Conservation (phyloP, 495 filamentous ascomycete species). For the Neurospora cerealis region DNA sequence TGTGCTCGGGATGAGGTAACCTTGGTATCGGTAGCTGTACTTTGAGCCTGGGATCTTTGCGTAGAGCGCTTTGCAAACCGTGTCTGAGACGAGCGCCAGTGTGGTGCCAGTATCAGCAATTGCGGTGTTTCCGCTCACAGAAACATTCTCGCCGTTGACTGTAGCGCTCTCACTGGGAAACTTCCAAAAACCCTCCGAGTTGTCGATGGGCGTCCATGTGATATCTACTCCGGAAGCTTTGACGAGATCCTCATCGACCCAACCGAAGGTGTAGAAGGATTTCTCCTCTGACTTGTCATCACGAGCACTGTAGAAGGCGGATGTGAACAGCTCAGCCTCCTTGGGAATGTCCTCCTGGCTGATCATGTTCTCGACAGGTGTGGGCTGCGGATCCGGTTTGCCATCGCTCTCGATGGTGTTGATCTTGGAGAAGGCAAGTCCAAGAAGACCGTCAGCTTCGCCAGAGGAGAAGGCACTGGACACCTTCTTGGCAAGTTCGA, state of each 20-base stretch:
- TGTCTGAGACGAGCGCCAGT: constrained; percentile 59
- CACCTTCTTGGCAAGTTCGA: constrained; percentile 59
- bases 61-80: constrained; percentile 58
- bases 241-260: constrained; percentile 57
- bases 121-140: constrained; percentile 55
- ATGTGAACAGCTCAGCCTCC: constrained; percentile 59
- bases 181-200: constrained; percentile 63
- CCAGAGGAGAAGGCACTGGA: constrained; percentile 51
- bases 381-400: constrained; percentile 46
- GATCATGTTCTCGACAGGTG: constrained; percentile 72
- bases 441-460: constrained; percentile 62
- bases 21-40: constrained; percentile 56
- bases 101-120: constrained; percentile 76
- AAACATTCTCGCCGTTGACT: constrained; percentile 50
- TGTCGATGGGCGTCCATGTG: constrained; percentile 57
- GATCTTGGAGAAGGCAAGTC: constrained; percentile 59
- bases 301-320: constrained; percentile 55
- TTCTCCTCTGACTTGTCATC: constrained; percentile 38
- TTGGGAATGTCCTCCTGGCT: constrained; percentile 53
- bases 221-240: constrained; percentile 42
- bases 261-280: constrained; percentile 76
- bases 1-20: constrained; percentile 54
- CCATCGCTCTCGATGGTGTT: constrained; percentile 50
- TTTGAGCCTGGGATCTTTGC: constrained; percentile 54
- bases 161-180: constrained; percentile 51